phyloP scores from a whole-genome alignment of 163 green algal genomes.

The Scenedesmus sp. region DNA sequence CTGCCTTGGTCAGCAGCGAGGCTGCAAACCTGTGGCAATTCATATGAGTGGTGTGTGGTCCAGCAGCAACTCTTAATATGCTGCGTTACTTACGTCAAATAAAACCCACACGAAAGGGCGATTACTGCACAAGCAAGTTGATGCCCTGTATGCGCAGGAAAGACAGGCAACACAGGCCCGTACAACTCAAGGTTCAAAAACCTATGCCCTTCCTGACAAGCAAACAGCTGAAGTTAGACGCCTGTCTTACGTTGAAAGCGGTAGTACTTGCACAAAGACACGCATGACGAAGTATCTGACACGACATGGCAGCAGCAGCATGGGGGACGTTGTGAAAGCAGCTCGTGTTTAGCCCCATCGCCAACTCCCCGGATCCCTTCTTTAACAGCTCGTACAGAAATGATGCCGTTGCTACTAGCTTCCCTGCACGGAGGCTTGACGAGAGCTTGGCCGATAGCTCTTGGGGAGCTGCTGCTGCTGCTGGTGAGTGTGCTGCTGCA shows the following conservation, averaged over 20 bases:
- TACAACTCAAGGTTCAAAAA: background rate
- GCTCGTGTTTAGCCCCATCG: conserved; percentile 17
- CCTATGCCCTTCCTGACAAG: conserved; percentile 14
- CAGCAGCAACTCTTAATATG: background rate
- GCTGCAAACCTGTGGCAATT: background rate
- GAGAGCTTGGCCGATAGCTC: background rate
- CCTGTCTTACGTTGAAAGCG: background rate
- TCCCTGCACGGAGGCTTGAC: background rate
- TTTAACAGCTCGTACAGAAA: background rate
- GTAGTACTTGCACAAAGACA: background rate
- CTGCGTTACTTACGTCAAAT: background rate
- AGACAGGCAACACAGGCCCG: background rate
- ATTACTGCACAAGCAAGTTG: background rate
- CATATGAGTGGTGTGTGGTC: background rate
- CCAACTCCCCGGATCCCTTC: background rate
- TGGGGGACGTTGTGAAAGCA: conserved; percentile 48
- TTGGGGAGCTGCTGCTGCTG: background rate
- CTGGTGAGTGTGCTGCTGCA: background rate
- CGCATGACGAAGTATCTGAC: background rate
- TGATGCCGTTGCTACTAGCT: background rate
- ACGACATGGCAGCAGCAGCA: background rate
- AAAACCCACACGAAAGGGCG: too few relatives aligned
- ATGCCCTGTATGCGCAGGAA: background rate
- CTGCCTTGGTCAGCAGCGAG: background rate
- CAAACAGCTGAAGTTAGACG: background rate